Evolutionary conservation across 805 yeast genomes (phyloP).

Genomic region (Yarrowia alimentaria): DNA sequence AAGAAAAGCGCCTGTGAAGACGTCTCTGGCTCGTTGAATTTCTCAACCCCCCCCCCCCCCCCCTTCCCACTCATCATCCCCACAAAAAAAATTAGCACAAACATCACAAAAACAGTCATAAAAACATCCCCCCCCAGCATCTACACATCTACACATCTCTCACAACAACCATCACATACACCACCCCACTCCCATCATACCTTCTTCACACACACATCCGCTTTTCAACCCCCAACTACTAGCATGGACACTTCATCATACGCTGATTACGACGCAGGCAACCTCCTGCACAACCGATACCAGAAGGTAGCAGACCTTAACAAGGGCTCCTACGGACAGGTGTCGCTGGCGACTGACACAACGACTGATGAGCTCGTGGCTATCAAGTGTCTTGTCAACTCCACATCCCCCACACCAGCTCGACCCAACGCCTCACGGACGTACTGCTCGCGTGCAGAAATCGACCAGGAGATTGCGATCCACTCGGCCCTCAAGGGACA

Average conservation of each 20-base stretch:
- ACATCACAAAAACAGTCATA: background rate
- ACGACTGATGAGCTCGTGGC: slow-evolving; percentile 61
- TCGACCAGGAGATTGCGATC: slow-evolving; percentile 58
- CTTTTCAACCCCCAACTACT: background rate
- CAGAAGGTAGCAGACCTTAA: slow-evolving; percentile 60
- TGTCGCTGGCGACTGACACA: slow-evolving; percentile 76
- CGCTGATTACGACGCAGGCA: slow-evolving; percentile 24
- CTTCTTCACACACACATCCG: background rate
- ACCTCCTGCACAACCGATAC: slow-evolving; percentile 60
- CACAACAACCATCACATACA: background rate
- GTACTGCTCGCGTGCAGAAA: slow-evolving; percentile 31
- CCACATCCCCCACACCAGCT: slow-evolving; percentile 10
- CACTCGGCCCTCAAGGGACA: slow-evolving; percentile 76
- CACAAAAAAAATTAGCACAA: background rate
- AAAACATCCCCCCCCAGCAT: background rate
- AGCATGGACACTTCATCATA: slow-evolving; percentile 21
- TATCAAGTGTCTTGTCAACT: slow-evolving; percentile 62
- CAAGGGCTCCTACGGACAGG: slow-evolving; percentile 92
- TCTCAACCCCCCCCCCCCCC: no score
- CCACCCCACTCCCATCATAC: background rate
- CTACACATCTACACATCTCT: background rate
- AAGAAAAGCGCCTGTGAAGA: no score
- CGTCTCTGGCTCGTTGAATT: no score
- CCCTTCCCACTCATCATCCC: background rate
- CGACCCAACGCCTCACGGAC: slow-evolving; percentile 19